These are phyloP conservation scores for Calonectria henricotiae DNA, from an alignment of 2,329 filamentous ascomycete species.

Conservation along the genomic window DNA sequence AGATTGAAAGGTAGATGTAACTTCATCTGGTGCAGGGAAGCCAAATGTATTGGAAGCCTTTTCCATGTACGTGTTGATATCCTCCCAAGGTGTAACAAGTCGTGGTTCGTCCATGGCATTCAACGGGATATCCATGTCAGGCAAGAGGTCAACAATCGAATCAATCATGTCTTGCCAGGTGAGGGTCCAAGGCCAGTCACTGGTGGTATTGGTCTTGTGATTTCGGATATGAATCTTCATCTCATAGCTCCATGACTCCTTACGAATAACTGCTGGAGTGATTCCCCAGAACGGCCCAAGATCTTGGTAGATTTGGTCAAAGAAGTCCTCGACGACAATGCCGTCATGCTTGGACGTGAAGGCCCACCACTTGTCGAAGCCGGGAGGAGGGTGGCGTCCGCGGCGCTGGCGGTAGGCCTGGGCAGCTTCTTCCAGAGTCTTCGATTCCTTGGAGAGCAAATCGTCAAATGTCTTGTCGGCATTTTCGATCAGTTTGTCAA, in stretches of 20 bases:
- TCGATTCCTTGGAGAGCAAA: conserved; percentile 64
- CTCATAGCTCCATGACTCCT: conserved; percentile 70
- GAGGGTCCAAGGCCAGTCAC: conserved; percentile 73
- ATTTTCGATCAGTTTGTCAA: conserved; percentile 67
- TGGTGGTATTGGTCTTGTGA: conserved; percentile 67
- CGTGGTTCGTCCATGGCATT: conserved; percentile 80
- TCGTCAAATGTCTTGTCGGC: conserved; percentile 61
- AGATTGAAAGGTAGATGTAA: conserved; percentile 63
- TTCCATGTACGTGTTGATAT: conserved; percentile 70
- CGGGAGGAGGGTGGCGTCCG: conserved; percentile 75
- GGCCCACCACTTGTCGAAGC: conserved; percentile 74
- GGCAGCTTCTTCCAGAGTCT: conserved; percentile 70
- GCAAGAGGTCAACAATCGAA: conserved; percentile 70
- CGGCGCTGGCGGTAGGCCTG: conserved; percentile 72
- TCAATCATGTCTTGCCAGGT: conserved; percentile 72
- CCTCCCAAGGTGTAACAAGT: conserved; percentile 76
- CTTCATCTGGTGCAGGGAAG: conserved; percentile 63
- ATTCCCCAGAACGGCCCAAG: conserved; percentile 73
- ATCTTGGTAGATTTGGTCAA: conserved; percentile 76
- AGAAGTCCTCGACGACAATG: conserved; percentile 75
- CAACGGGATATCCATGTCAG: conserved; percentile 79
- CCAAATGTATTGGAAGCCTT: conserved; percentile 67
- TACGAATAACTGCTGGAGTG: conserved; percentile 65
- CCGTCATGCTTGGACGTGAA: conserved; percentile 70
- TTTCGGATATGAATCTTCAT: conserved; percentile 75